Evolutionary conservation across 2,329 filamentous ascomycete genomes (phyloP).

Genomic region (Xylariales sp.): DNA sequence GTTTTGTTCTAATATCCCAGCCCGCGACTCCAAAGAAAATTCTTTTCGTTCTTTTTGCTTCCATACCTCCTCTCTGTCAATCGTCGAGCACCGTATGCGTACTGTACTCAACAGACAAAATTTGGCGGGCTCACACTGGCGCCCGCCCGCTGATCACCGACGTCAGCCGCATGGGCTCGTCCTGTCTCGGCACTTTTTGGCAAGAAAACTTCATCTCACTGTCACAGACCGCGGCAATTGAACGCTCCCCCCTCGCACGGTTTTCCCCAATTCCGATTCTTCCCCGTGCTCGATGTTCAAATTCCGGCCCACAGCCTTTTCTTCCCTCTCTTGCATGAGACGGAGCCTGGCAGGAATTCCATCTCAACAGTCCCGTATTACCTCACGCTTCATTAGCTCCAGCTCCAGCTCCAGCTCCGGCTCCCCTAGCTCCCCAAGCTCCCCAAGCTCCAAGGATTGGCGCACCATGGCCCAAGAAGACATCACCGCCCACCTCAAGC

Average conservation of each 20-base stretch:
- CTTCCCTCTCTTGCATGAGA: slow-evolving; percentile 4
- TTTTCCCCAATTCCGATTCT: no score
- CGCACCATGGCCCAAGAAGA: slow-evolving; percentile 32
- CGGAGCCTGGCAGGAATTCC: background rate
- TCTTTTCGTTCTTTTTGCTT: no score
- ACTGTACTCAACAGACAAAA: no score
- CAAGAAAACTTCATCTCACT: background rate
- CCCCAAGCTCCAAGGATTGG: slow-evolving; percentile 1
- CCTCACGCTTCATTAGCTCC: background rate
- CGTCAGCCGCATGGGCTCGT: slow-evolving; percentile 3
- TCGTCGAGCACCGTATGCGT: no score
- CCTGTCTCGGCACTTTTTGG: background rate
- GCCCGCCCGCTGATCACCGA: slow-evolving; percentile 5
- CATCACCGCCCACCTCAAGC: slow-evolving; percentile 51
- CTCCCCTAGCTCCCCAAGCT: no score
- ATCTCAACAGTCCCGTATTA: slow-evolving; percentile 2
- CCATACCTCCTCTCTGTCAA: no score
- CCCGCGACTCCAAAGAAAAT: no score
- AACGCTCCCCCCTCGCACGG: background rate
- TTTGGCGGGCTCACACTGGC: no score
- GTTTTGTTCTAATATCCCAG: no score
- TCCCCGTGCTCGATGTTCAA: slow-evolving; percentile 3
- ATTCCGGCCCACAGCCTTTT: background rate
- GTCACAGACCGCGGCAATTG: background rate
- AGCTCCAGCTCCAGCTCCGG: background rate